A percentile compares a stretch with the other conserved stretches of the same genome.
Conservation (phyloP, 1,139 yeast genomes). For the Wickerhamomyces sp. region DNA sequence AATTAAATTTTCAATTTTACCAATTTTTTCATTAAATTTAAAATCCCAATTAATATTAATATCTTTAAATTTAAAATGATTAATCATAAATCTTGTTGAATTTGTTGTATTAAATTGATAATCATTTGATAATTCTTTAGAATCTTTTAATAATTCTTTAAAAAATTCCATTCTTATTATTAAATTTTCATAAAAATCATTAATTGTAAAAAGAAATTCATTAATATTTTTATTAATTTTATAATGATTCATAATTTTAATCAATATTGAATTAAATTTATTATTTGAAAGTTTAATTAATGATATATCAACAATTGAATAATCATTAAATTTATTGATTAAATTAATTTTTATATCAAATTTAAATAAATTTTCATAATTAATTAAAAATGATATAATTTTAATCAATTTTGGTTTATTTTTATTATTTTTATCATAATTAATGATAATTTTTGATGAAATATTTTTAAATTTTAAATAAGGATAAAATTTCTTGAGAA, state of each 20-base stretch:
- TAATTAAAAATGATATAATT: slow-evolving; percentile 13
- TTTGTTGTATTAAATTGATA: too few relatives aligned
- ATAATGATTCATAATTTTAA: slow-evolving; percentile 4
- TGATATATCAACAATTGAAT: slow-evolving; percentile 10
- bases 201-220: slow-evolving; percentile 12
- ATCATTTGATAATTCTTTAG: too few relatives aligned
- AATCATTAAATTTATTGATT: slow-evolving; percentile 4
- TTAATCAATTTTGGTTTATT: slow-evolving; percentile 10
- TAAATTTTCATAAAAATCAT: slow-evolving; percentile 13
- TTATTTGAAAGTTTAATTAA: slow-evolving; percentile 16
- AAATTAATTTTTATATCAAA: slow-evolving; percentile 12
- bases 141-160: slow-evolving; percentile 4
- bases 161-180: slow-evolving; percentile 7
- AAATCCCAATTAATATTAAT: background rate
- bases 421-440: slow-evolving; percentile 6
- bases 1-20: background rate
- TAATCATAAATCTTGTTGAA: too few relatives aligned
- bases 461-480: slow-evolving; percentile 9
- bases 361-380: slow-evolving; percentile 6
- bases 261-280: slow-evolving; percentile 15
- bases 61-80: background rate
- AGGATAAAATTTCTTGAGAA: slow-evolving; percentile 19
- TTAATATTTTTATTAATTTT: slow-evolving; percentile 15
- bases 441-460: slow-evolving; percentile 12
- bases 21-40: background rate